Evolutionary conservation across 2,329 filamentous ascomycete genomes (phyloP).

Genomic region (Plenodomus biglobosus): DNA sequence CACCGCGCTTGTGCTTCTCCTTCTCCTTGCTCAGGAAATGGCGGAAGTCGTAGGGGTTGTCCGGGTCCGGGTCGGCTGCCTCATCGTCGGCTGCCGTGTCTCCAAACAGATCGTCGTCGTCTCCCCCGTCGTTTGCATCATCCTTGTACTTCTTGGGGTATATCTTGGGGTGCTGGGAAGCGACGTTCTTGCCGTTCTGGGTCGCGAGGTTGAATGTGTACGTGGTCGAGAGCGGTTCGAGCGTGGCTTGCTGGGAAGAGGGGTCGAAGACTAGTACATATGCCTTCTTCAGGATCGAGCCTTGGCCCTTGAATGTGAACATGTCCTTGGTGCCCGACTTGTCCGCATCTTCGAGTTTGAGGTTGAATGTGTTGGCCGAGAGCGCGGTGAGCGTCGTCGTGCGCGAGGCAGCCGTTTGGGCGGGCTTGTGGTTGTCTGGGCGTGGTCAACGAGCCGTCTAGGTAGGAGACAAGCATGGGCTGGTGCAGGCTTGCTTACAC

Average conservation of each 20-base stretch:
- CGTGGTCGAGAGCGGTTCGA: conserved; percentile 78
- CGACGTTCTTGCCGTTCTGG: conserved; percentile 65
- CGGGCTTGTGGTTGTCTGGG: conserved; percentile 51
- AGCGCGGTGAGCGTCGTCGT: conserved; percentile 30
- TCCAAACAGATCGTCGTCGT: conserved; percentile 34
- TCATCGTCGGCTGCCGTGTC: conserved; percentile 33
- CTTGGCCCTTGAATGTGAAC: conserved; percentile 47
- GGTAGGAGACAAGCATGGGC: background rate
- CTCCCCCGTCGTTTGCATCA: conserved; percentile 30
- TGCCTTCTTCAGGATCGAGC: conserved; percentile 35
- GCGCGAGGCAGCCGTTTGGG: conserved; percentile 33
- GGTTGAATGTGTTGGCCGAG: conserved; percentile 28
- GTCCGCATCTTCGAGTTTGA: conserved; percentile 33
- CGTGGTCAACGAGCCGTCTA: background rate
- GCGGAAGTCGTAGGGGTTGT: conserved; percentile 54
- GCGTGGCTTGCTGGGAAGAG: conserved; percentile 71
- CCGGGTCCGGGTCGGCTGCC: conserved; percentile 44
- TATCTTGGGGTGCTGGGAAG: conserved; percentile 69
- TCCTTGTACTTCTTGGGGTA: conserved; percentile 34
- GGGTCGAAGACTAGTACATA: conserved; percentile 73
- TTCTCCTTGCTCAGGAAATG: conserved; percentile 46
- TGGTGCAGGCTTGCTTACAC: conserved; percentile 28
- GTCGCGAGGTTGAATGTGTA: conserved; percentile 86
- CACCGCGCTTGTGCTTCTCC: conserved; percentile 38
- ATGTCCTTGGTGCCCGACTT: conserved; percentile 32